Evolutionary conservation across 768 basidiomycete species (phyloP).

Genomic region (Mycena rebaudengoi): DNA sequence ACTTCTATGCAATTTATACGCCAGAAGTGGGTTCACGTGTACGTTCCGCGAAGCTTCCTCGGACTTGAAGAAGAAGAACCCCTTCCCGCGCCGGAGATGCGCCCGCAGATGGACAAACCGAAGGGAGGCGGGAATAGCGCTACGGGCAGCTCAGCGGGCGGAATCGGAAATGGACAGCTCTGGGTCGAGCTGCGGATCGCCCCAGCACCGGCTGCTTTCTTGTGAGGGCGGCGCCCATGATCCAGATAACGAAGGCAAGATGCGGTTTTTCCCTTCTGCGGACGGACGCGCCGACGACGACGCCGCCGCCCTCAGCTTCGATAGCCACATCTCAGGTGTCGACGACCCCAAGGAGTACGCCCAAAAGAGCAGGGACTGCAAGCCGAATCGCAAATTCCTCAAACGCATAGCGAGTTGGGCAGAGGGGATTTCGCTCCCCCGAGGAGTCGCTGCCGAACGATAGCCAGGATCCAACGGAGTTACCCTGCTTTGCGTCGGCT

Average conservation of each 20-base stretch:
- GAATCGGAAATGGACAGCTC: slow-evolving; percentile 3
- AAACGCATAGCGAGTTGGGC: neutral
- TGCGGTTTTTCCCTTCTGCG: neutral
- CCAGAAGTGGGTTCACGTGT: neutral
- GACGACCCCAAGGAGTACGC: slow-evolving; percentile 8
- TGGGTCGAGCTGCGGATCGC: neutral
- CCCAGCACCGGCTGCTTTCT: slow-evolving; percentile 1
- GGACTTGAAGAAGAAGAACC: neutral
- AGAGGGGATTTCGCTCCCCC: neutral
- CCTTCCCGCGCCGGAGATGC: neutral
- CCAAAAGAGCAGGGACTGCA: neutral
- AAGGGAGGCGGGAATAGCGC: neutral
- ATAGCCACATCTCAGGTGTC: slow-evolving; percentile 1
- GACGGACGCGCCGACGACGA: neutral
- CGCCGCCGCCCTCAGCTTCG: neutral
- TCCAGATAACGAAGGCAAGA: neutral
- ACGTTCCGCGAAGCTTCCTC: neutral
- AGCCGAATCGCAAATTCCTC: neutral
- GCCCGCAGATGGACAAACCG: neutral
- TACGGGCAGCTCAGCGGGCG: slow-evolving; percentile 10
- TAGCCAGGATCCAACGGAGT: neutral
- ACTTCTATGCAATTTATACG: neutral
- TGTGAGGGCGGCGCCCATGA: neutral
- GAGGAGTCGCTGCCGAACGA: neutral
- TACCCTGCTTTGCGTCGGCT: slow-evolving; percentile 6